Percentiles rank a stretch among this genome's conserved stretches.
phyloP scores from a whole-genome alignment of 768 basidiomycete genomes.

The Suillus americanus region DNA sequence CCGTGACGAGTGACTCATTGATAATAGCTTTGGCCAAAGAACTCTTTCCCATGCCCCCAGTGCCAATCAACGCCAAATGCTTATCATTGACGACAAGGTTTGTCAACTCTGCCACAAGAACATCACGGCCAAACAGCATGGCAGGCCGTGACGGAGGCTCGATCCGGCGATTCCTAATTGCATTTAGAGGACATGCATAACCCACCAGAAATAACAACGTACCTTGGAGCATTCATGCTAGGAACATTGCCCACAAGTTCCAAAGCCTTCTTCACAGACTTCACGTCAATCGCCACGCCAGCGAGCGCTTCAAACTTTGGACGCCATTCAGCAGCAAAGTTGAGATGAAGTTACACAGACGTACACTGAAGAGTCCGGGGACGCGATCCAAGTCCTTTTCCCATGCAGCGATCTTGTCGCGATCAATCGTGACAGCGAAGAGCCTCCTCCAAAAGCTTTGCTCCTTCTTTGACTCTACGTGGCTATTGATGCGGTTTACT shows the following conservation, averaged over 20 bases:
- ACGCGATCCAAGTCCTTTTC: too few relatives aligned
- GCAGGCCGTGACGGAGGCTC: neutral
- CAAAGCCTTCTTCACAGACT: neutral
- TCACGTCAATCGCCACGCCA: neutral
- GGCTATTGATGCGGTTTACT: too few relatives aligned
- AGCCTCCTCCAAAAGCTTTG: too few relatives aligned
- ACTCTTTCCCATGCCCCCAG: slow-evolving; percentile 1
- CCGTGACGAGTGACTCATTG: neutral
- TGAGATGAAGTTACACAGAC: too few relatives aligned
- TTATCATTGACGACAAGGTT: neutral
- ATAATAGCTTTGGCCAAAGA: neutral
- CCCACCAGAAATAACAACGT: neutral
- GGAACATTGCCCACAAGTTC: neutral
- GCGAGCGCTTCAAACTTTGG: neutral
- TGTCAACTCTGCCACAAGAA: neutral
- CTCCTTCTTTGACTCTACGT: too few relatives aligned
- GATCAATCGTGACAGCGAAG: too few relatives aligned
- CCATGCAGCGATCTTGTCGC: too few relatives aligned
- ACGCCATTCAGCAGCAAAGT: neutral
- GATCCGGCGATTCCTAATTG: neutral
- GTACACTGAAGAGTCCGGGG: too few relatives aligned
- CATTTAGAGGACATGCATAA: neutral
- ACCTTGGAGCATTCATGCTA: neutral
- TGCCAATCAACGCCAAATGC: neutral
- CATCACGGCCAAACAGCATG: neutral